Conservation (phyloP, 805 yeast genomes). For the Starmerella khaoyaiensis region DNA sequence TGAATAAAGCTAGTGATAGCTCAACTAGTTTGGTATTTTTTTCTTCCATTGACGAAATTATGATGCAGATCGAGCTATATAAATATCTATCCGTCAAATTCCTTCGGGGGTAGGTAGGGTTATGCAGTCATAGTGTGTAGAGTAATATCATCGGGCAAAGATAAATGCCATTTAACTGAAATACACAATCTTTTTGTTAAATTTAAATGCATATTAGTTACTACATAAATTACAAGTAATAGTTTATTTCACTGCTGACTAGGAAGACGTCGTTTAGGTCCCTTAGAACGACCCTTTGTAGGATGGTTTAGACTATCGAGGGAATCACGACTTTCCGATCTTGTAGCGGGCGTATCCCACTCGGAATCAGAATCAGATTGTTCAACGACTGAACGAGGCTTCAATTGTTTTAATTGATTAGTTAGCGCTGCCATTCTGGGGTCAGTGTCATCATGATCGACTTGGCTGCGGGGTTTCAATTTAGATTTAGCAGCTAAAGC, state of each 20-base stretch:
- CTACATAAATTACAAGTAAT: too few relatives aligned
- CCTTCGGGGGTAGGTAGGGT: too few relatives aligned
- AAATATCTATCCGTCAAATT: too few relatives aligned
- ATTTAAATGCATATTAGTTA: too few relatives aligned
- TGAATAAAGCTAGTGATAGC: too few relatives aligned
- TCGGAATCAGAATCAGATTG: constrained; percentile 7
- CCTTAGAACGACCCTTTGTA: constrained; percentile 17
- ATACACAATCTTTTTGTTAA: too few relatives aligned
- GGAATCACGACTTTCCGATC: constrained; percentile 6
- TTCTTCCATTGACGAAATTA: too few relatives aligned
- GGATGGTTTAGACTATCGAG: constrained; percentile 16
- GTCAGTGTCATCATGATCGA: constrained; percentile 10
- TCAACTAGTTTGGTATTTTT: too few relatives aligned
- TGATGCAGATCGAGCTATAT: too few relatives aligned
- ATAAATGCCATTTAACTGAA: too few relatives aligned
- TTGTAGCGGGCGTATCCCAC: constrained; percentile 5
- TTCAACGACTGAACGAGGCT: constrained; percentile 12
- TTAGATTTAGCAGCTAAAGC: constrained; percentile 2
- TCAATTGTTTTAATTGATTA: constrained; percentile 13
- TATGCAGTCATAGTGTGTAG: too few relatives aligned
- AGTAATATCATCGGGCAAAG: too few relatives aligned
- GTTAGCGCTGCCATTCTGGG: constrained; percentile 15
- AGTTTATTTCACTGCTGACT: constrained; percentile 4
- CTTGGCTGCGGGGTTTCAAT: constrained; percentile 6
- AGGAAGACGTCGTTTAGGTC: constrained; percentile 19